phyloP scores from a whole-genome alignment of 306 rosid genomes.

The Medicago arabica region DNA sequence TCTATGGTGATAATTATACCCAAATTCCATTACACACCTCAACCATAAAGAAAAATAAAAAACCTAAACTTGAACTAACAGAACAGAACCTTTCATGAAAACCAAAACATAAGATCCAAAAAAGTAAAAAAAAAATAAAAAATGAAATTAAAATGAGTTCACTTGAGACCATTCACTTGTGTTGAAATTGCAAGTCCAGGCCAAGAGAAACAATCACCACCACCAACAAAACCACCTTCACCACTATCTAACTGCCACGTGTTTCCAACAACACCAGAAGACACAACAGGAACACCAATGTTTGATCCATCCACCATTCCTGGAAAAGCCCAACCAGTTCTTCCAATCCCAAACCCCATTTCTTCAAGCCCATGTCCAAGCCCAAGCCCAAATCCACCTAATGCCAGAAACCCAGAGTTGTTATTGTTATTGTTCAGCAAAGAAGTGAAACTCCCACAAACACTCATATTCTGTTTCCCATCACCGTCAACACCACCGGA shows the following conservation, averaged over 20 bases:
- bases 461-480: conserved; percentile 42
- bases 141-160: neutral
- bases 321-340: conserved; percentile 72
- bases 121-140: neutral
- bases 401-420: conserved; percentile 64
- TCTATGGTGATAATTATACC: conserved; percentile 43
- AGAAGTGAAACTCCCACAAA: conserved; percentile 76
- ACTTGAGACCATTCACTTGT: conserved; percentile 80
- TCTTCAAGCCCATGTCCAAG: conserved; percentile 84
- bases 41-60: no score
- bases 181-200: conserved; percentile 91
- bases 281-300: conserved; percentile 38
- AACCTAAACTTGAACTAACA: conserved; percentile 35
- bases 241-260: conserved; percentile 83
- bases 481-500: conserved; percentile 50
- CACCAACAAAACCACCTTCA: conserved; percentile 63
- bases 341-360: conserved; percentile 65
- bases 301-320: conserved; percentile 56
- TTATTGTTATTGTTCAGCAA: conserved; percentile 49
- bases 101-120: conserved; percentile 10
- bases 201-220: conserved; percentile 86
- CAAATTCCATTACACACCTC: conserved; percentile 30
- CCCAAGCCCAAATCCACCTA: conserved; percentile 90
- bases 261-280: conserved; percentile 50
- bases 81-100: conserved; percentile 8